A percentile compares a stretch with the other conserved stretches of the same genome.
These are phyloP conservation scores for Pseudogymnoascus sp. DNA, from an alignment of 2,329 filamentous ascomycete genomes.

Conservation along the genomic window DNA sequence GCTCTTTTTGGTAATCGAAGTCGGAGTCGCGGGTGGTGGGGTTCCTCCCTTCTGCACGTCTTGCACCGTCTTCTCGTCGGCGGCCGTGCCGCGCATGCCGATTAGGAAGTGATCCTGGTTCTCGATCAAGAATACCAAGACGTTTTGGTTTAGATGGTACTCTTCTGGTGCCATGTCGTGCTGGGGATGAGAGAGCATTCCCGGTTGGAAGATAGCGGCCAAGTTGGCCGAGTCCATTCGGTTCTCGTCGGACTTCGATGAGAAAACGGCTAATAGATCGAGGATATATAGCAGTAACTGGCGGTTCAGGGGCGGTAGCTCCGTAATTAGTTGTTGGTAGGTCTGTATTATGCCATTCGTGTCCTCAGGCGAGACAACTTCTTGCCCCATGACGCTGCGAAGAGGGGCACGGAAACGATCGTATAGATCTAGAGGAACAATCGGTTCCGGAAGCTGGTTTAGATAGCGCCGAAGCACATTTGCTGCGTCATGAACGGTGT, in stretches of 20 bases:
- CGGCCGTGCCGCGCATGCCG: conserved; percentile 96
- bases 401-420: conserved; percentile 83
- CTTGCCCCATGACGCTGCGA: conserved; percentile 55
- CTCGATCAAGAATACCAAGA: conserved; percentile 94
- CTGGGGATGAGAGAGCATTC: conserved; percentile 83
- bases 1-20: conserved; percentile 44
- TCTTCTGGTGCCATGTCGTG: conserved; percentile 95
- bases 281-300: conserved; percentile 93
- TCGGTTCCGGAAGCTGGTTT: conserved; percentile 91
- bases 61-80: conserved; percentile 65
- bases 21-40: conserved; percentile 38
- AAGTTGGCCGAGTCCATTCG: conserved; percentile 94
- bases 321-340: conserved; percentile 87
- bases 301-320: conserved; percentile 84
- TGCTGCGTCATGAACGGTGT: conserved; percentile 95
- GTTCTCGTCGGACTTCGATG: conserved; percentile 92
- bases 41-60: conserved; percentile 62
- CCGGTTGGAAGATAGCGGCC: conserved; percentile 94
- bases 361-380: conserved; percentile 60
- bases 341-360: conserved; percentile 65
- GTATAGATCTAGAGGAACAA: conserved; percentile 90
- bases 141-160: conserved; percentile 91
- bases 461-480: conserved; percentile 93
- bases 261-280: conserved; percentile 91
- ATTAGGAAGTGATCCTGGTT: conserved; percentile 98